Conservation (phyloP, 1,284 basidiomycete species). For the Boletellus deceptivus region DNA sequence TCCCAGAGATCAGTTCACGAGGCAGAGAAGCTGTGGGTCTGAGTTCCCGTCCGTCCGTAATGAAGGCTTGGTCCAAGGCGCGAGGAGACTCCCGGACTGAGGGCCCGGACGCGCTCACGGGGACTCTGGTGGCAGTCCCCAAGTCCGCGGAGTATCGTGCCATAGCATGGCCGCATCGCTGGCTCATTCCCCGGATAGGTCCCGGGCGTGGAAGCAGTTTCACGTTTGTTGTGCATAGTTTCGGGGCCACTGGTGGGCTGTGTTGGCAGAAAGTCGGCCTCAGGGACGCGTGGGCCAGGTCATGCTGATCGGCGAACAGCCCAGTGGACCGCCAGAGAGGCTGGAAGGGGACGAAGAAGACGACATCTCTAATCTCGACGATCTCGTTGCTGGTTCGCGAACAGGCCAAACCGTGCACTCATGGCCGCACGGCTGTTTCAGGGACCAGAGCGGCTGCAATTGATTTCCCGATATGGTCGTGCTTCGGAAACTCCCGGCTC, state of each 20-base stretch:
- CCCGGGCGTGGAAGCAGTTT: slow-evolving; percentile 4
- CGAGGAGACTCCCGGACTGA: slow-evolving; percentile 10
- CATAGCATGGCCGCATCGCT: slow-evolving; percentile 4
- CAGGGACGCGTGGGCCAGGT: slow-evolving; percentile 1
- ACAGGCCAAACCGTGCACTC: slow-evolving; percentile 1
- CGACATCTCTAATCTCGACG: slow-evolving; percentile 25
- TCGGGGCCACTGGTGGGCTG: slow-evolving; percentile 6
- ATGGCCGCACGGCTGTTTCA: slow-evolving; percentile 26
- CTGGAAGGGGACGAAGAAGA: slow-evolving; percentile 7
- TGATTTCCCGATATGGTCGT: slow-evolving; percentile 29
- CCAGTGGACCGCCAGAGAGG: slow-evolving; percentile 4
- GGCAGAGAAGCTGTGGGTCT: slow-evolving; percentile 12
- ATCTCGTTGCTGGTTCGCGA: slow-evolving; percentile 24
- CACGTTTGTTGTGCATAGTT: slow-evolving; percentile 1
- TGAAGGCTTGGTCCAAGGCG: slow-evolving; percentile 20
- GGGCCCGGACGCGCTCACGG: slow-evolving; percentile 19
- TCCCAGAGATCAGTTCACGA: slow-evolving; percentile 8
- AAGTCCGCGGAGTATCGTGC: slow-evolving; percentile 28
- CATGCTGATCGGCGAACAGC: slow-evolving; percentile 25
- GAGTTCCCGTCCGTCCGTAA: slow-evolving; percentile 16
- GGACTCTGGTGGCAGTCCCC: slow-evolving; percentile 3
- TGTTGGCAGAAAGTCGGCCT: neutral
- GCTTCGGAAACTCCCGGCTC: slow-evolving; percentile 26
- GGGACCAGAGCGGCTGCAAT: slow-evolving; percentile 20
- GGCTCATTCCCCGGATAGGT: slow-evolving; percentile 8